phyloP scores from a whole-genome alignment of 148 eudicot genomes.

The Heliamphora exappendiculata region DNA sequence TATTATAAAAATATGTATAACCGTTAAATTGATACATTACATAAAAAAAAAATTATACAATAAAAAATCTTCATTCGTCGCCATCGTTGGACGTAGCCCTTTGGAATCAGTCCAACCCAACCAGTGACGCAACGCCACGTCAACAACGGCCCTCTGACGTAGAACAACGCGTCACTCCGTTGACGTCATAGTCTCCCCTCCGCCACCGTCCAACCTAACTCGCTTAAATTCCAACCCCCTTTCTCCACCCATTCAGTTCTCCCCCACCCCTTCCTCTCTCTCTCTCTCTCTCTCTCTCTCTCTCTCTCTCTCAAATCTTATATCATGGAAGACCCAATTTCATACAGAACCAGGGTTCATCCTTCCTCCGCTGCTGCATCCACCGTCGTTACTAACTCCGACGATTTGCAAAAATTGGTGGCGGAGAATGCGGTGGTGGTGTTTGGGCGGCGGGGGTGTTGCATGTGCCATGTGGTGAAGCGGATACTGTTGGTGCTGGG shows the following conservation, averaged over 20 bases:
- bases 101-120: neutral
- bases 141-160: constrained; percentile 22
- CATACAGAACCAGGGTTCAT: constrained; percentile 31
- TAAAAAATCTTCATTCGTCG: too few relatives aligned
- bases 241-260: neutral
- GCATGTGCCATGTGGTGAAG: constrained; percentile 78
- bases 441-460: constrained; percentile 59
- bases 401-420: constrained; percentile 24
- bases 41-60: too few relatives aligned
- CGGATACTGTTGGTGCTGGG: constrained; percentile 53
- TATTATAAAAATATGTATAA: too few relatives aligned
- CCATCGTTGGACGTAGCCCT: neutral
- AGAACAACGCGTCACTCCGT: constrained; percentile 17
- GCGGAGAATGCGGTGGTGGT: constrained; percentile 65
- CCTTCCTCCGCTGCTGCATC: constrained; percentile 16
- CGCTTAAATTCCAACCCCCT: neutral
- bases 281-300: neutral
- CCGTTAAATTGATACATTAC: too few relatives aligned
- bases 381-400: constrained; percentile 3
- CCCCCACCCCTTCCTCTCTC: neutral
- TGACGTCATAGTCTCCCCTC: neutral
- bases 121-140: constrained; percentile 16
- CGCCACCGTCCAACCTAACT: neutral
- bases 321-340: constrained; percentile 50
- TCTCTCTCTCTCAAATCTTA: neutral